Conservation (phyloP, 768 basidiomycete species). For the Tylopilus intermedius region DNA sequence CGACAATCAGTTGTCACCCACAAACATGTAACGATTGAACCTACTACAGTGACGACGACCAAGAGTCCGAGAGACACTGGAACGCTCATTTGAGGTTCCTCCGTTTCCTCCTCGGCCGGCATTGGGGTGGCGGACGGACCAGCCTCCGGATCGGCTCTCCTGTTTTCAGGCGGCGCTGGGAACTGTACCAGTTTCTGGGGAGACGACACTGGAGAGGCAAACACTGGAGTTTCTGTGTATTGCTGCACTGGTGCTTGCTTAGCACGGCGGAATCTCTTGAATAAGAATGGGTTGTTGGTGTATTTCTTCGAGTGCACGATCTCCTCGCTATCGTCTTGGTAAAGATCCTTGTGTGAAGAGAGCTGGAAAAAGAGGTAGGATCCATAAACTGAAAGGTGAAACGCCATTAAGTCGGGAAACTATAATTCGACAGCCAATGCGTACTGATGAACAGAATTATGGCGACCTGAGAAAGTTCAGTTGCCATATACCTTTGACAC, state of each 20-base stretch:
- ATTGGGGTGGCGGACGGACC: background rate
- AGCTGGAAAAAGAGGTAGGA: slow-evolving; percentile 78
- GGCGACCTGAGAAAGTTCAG: slow-evolving; percentile 48
- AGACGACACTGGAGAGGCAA: slow-evolving; percentile 9
- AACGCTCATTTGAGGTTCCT: slow-evolving; percentile 51
- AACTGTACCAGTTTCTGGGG: slow-evolving; percentile 2
- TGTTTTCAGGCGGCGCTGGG: background rate
- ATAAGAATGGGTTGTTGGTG: slow-evolving; percentile 35
- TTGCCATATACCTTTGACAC: background rate
- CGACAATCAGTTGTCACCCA: background rate
- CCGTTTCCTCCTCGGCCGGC: slow-evolving; percentile 27
- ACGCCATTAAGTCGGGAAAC: background rate
- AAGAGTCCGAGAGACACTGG: slow-evolving; percentile 50
- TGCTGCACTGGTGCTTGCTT: slow-evolving; percentile 7
- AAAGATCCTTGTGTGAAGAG: slow-evolving; percentile 72
- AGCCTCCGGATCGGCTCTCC: slow-evolving; percentile 10
- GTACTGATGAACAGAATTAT: slow-evolving; percentile 73
- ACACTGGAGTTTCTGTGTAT: slow-evolving; percentile 4
- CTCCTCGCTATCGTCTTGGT: slow-evolving; percentile 41
- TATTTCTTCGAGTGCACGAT: slow-evolving; percentile 39
- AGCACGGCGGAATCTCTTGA: slow-evolving; percentile 16
- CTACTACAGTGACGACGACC: slow-evolving; percentile 56
- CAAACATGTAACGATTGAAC: slow-evolving; percentile 17
- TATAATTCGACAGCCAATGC: slow-evolving; percentile 18
- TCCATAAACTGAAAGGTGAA: slow-evolving; percentile 49